Conservation (phyloP, 2,329 filamentous ascomycete species). For the Ciborinia camelliae region DNA sequence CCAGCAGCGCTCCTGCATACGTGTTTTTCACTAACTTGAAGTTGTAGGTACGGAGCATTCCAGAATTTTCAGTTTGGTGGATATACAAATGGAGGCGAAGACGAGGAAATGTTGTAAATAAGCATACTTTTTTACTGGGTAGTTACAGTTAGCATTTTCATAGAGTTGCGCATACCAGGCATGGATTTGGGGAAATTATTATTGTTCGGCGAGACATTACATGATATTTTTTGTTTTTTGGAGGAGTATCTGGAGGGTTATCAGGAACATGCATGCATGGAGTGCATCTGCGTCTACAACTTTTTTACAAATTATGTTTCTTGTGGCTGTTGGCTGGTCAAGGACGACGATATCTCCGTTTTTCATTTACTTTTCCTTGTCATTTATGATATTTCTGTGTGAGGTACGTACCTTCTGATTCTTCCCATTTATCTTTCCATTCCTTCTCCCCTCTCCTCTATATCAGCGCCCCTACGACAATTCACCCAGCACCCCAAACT, state of each 20-base stretch:
- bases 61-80: conserved; percentile 29
- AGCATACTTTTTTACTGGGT: conserved; percentile 25
- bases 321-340: conserved; percentile 25
- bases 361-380: conserved; percentile 20
- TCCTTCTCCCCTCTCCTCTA: background rate
- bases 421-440: background rate
- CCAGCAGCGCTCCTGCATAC: background rate
- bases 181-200: conserved; percentile 18
- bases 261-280: conserved; percentile 9
- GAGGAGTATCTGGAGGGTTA: conserved; percentile 3
- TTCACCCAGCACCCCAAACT: background rate
- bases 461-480: background rate
- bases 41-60: conserved; percentile 29
- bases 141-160: conserved; percentile 28
- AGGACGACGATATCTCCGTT: conserved; percentile 11
- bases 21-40: conserved; percentile 3
- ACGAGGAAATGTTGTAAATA: conserved; percentile 39
- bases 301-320: conserved; percentile 21
- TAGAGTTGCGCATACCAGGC: conserved; percentile 21
- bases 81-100: conserved; percentile 29
- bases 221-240: background rate
- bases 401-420: conserved; percentile 33
- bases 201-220: conserved; percentile 9
- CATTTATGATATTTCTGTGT: conserved; percentile 20
- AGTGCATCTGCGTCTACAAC: conserved; percentile 28